Conservation (phyloP, 108 stramenopile species). For the Conticribra guillardii region DNA sequence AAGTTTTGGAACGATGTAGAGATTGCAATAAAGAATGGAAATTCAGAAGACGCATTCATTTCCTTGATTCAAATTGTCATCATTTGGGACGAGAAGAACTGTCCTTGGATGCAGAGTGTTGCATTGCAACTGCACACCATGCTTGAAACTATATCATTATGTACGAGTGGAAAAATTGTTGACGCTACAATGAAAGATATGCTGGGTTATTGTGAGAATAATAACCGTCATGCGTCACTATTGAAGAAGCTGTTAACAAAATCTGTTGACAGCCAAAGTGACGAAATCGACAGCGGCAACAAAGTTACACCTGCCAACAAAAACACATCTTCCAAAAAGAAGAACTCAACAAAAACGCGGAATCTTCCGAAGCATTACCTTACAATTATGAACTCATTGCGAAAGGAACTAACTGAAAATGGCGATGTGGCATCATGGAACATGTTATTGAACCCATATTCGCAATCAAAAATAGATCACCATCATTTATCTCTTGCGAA, state of each 20-base stretch:
- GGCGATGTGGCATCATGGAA: constrained; percentile 4
- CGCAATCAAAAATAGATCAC: not conserved
- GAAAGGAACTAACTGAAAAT: not conserved
- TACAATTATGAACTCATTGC: constrained; percentile 9
- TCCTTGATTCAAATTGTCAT: constrained; percentile 22
- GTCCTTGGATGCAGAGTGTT: constrained; percentile 20
- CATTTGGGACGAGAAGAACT: constrained; percentile 18
- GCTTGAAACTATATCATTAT: constrained; percentile 7
- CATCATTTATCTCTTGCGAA: constrained; percentile 36
- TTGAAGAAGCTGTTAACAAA: constrained; percentile 23
- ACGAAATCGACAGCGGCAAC: not conserved
- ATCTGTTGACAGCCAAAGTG: not conserved
- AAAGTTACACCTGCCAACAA: not conserved
- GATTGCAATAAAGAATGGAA: constrained; percentile 1
- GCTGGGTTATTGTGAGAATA: not conserved
- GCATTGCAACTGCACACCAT: constrained; percentile 13
- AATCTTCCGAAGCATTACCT: constrained; percentile 7
- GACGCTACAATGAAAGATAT: constrained; percentile 10
- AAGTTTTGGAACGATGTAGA: constrained; percentile 27
- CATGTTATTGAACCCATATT: constrained; percentile 8
- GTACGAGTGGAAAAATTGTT: too few relatives aligned
- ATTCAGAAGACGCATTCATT: constrained; percentile 10
- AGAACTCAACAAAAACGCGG: not conserved
- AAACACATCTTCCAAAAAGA: constrained; percentile 3
- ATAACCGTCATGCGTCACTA: constrained; percentile 14